Evolutionary conservation across 179 eudicot genomes (phyloP).

Genomic region (Amaranthus tricolor): DNA sequence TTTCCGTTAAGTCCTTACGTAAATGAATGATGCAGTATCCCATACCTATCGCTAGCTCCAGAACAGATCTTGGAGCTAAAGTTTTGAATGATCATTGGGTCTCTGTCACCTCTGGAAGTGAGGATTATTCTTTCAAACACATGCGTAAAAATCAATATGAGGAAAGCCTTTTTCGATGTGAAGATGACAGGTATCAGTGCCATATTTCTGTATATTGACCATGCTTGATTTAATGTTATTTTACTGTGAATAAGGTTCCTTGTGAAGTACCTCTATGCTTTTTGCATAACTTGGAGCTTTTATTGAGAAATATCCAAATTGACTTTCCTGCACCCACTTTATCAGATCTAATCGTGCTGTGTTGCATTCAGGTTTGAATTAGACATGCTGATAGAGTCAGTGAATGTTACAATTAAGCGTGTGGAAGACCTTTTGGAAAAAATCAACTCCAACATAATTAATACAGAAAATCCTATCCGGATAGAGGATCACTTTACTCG

Average conservation of each 20-base stretch:
- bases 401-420: conserved; percentile 70
- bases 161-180: conserved; percentile 92
- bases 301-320: neutral
- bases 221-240: neutral
- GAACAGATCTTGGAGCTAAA: conserved; percentile 74
- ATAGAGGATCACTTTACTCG: conserved; percentile 82
- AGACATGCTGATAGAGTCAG: conserved; percentile 93
- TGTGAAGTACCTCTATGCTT: neutral
- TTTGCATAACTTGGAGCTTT: neutral
- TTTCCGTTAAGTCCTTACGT: neutral
- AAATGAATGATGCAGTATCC: conserved; percentile 61
- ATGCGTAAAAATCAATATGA: conserved; percentile 95
- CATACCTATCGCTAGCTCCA: conserved; percentile 74
- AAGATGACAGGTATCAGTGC: conserved; percentile 75
- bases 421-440: conserved; percentile 75
- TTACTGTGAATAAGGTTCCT: neutral
- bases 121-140: conserved; percentile 87
- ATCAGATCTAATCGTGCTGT: conserved; percentile 9
- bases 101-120: conserved; percentile 96
- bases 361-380: conserved; percentile 71
- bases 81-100: conserved; percentile 95
- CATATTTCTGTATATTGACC: neutral
- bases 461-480: conserved; percentile 47
- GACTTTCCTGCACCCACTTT: neutral
- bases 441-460: conserved; percentile 49